Evolutionary conservation across 2,329 filamentous ascomycete genomes (phyloP).

Genomic region (Chalara sp.): DNA sequence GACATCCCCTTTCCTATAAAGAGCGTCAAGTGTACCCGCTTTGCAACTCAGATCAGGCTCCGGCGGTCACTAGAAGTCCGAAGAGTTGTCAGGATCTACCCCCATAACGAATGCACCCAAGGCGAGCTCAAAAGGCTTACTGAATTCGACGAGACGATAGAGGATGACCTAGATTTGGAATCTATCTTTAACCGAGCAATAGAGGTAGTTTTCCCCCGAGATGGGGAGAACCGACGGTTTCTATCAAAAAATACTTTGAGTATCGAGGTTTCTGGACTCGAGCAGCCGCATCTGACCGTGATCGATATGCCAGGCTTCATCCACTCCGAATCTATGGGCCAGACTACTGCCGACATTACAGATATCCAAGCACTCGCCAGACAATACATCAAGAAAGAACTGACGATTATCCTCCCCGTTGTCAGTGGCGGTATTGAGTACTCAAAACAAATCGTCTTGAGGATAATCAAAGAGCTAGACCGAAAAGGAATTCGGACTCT

Average conservation of each 20-base stretch:
- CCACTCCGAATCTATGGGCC: too few relatives aligned
- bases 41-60: slow-evolving; percentile 32
- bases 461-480: neutral
- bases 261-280: slow-evolving; percentile 31
- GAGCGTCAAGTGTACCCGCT: slow-evolving; percentile 29
- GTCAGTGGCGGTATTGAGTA: too few relatives aligned
- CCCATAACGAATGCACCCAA: slow-evolving; percentile 11
- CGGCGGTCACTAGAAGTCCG: slow-evolving; percentile 20
- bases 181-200: slow-evolving; percentile 11
- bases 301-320: slow-evolving; percentile 28
- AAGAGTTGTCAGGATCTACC: slow-evolving; percentile 28
- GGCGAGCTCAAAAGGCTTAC: slow-evolving; percentile 17
- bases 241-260: slow-evolving; percentile 32
- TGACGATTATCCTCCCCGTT: too few relatives aligned
- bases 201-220: slow-evolving; percentile 26
- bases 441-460: too few relatives aligned
- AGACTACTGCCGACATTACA: too few relatives aligned
- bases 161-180: slow-evolving; percentile 24
- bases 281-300: slow-evolving; percentile 31
- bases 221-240: slow-evolving; percentile 23
- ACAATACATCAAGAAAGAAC: too few relatives aligned
- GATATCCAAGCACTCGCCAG: too few relatives aligned
- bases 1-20: slow-evolving; percentile 32
- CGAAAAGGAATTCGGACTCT: neutral
- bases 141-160: slow-evolving; percentile 24